Evolutionary conservation across 1,284 basidiomycete species (phyloP).

Genomic region (Apiotrichum mycotoxinovorans): DNA sequence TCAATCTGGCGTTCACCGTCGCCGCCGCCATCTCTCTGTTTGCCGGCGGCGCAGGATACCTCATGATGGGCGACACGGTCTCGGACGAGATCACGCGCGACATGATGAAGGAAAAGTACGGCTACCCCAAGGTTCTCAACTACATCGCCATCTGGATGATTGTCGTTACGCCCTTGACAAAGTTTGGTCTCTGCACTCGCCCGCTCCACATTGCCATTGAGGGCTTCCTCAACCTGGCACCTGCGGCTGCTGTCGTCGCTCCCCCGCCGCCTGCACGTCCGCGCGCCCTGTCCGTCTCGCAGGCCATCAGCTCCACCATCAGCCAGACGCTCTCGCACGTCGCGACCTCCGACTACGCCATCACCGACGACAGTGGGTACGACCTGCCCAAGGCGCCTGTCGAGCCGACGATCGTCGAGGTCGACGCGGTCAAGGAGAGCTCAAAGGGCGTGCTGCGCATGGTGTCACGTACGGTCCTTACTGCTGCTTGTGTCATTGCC

Average conservation of each 20-base stretch:
- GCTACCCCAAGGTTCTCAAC: conserved; percentile 72
- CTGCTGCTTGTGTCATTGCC: conserved; percentile 31
- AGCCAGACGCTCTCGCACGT: conserved; percentile 8
- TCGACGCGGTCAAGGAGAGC: conserved; percentile 7
- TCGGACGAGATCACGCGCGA: conserved; percentile 89
- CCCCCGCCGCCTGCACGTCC: background rate
- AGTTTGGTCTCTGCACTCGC: conserved; percentile 79
- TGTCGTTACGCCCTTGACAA: conserved; percentile 80
- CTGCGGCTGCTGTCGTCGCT: conserved; percentile 30
- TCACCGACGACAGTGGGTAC: conserved; percentile 1
- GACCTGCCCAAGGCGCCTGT: conserved; percentile 9
- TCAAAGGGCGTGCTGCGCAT: conserved; percentile 28
- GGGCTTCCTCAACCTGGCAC: conserved; percentile 63
- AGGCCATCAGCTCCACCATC: conserved; percentile 11
- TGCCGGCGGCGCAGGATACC: conserved; percentile 80
- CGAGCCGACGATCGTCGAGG: background rate
- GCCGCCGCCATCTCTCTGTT: conserved; percentile 74
- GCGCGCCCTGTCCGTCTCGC: background rate
- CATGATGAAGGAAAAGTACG: conserved; percentile 65
- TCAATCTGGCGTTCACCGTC: conserved; percentile 38
- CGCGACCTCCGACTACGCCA: conserved; percentile 14
- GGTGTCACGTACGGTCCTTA: conserved; percentile 36
- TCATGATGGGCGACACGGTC: conserved; percentile 83
- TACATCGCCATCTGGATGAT: conserved; percentile 81
- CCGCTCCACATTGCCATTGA: conserved; percentile 82